Percentiles rank a stretch among this genome's conserved stretches.
These are phyloP conservation scores for Backusella luteola DNA, from an alignment of 192 early-diverging fungal species.

Conservation along the genomic window DNA sequence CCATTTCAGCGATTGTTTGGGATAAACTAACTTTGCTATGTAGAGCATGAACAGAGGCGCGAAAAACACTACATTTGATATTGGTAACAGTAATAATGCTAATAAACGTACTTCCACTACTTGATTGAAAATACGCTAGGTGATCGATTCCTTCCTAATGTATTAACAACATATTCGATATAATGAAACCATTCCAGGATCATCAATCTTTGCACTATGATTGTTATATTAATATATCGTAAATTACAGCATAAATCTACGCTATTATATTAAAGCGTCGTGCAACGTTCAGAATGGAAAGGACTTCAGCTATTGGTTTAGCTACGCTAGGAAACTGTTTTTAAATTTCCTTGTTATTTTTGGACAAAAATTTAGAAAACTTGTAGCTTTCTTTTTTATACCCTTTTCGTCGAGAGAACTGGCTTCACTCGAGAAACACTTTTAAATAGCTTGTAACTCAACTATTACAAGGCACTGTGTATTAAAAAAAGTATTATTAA, in stretches of 20 bases:
- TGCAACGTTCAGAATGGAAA: not conserved
- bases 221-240: not conserved
- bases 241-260: not conserved
- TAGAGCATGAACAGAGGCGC: not conserved
- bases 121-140: not conserved
- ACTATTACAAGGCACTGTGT: not conserved
- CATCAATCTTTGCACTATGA: not conserved
- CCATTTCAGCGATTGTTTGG: not conserved
- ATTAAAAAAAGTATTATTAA: not conserved
- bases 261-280: not conserved
- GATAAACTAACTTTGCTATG: not conserved
- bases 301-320: not conserved
- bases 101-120: not conserved
- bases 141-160: not conserved
- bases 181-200: not conserved
- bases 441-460: not conserved
- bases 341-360: not conserved
- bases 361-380: not conserved
- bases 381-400: not conserved
- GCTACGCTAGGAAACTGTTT: not conserved
- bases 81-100: no score
- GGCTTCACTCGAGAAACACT: slow-evolving; percentile 1
- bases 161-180: not conserved
- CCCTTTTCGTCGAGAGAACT: not conserved
- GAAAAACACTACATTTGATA: not conserved